Evolutionary conservation across 169 alveolate species (phyloP), one percentile per base, ranked within the genome.

Genomic region (Cryptosporidium sp.): DNA sequence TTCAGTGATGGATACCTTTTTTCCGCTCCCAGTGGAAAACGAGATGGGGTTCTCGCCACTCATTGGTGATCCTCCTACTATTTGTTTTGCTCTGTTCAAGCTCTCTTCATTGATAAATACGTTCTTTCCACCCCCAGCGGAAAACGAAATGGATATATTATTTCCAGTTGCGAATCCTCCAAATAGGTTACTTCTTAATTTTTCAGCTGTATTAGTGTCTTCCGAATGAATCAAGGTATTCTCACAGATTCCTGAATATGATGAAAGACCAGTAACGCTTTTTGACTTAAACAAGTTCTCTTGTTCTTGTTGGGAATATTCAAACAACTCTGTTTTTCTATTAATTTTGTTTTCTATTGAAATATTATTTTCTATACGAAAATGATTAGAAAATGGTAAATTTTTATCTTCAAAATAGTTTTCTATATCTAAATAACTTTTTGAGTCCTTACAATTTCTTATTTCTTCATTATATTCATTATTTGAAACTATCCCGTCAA

Each of bases 11-110:
- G 45, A 9, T 35, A 70, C 52, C 41, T 48, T 43, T 43, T 70
- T 70, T 6, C 84, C 84, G 43, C 39, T 70, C 12, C 84, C 84
- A 18, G 84, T 70, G 21, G 84, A 70, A 70, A 70, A 70, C 43
- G 52, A 26, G 29, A 21, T 10, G 1, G 33, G 70, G 12, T 51
- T 43, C 1, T 71, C 29, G 29, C 1, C 5, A n/a, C 31, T 7
- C 1, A 14, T 50, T 14, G 18, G 16, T 1, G 31, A 50, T 2
- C 48, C 84, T 39, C 35, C 84, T 35, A 70, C 21, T 23, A 48
- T 6, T 29, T 21, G 18, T 18, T 12, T 71, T 48, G 85, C 48
- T 71, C 45, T 52, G n/a, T n/a, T 29, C 9, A 71, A 29, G 48
- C 43, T 39, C 14, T 48, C 21, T 71, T 52, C 70, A 48, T 48